Evolutionary conservation across 495 filamentous ascomycete genomes (phyloP), one percentile per base, ranked within the genome.

Genomic region (Talaromyces wortmannii): DNA sequence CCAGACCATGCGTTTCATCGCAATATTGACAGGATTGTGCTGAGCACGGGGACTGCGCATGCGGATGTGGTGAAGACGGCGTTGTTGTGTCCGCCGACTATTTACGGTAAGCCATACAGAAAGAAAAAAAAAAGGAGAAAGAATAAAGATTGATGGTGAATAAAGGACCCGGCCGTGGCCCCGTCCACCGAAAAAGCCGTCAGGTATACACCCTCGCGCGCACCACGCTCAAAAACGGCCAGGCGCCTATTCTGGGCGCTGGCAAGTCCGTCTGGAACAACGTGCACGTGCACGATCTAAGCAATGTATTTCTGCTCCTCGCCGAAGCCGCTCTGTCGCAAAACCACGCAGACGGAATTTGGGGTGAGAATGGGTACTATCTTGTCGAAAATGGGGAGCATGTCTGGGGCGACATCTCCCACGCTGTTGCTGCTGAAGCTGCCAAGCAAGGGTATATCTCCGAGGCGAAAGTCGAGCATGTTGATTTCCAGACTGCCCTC

Each of bases 1-100:
- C 82, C 84, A 0, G 70, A 72, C 40, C 65, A 73, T 30, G 82
- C 82, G 0, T 65, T 73, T 7, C 86, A 87, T 64, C 78, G 82
- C 11, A 74, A 82, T 56, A 80, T 84, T 6, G 83, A 88, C 60
- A 79, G 78, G 58, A 77, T 84, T 54, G 73, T 87, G 36, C 67
- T 87, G 23, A 72, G 47, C 0, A 67, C 72, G 5, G 71, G 74
- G 17, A 58, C 67, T 13, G 46, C 52, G 7, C 55, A 77, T 49
- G 69, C 76, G 5, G 68, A 73, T 40, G 76, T 66, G 40, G 75
- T 86, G 10, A 82, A 80, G 62, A 85, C 84, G 0, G 86, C 89
- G 1, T 83, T 95, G 63, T 78, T 94, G 18, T 89, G 82, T 56
- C 89, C 90, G 6, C 88, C 89, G 1, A 82, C 79, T 5, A 94